These are phyloP conservation scores for Alternaria ethzedia DNA, from an alignment of 2,329 filamentous ascomycete species.

Conservation along the genomic window DNA sequence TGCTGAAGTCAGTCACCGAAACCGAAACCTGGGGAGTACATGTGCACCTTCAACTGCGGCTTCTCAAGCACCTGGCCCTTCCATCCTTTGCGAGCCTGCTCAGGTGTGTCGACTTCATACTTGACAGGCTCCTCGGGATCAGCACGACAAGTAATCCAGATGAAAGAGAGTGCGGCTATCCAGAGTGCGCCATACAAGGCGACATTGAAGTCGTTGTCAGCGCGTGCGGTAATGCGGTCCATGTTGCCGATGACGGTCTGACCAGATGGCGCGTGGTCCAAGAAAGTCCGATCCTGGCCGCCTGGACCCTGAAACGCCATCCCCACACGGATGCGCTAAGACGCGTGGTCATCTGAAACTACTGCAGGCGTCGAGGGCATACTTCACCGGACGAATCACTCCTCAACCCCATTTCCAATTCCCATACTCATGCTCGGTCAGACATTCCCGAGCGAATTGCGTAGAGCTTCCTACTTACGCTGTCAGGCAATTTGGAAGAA, in stretches of 20 bases:
- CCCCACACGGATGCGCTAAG: conserved; percentile 5
- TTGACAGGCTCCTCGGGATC: conserved; percentile 55
- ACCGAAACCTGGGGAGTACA: background rate
- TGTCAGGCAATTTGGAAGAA: conserved; percentile 5
- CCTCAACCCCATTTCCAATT: background rate
- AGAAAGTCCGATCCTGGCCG: conserved; percentile 1
- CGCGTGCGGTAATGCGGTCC: conserved; percentile 32
- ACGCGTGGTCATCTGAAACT: conserved; percentile 26
- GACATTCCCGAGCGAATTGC: conserved; percentile 6
- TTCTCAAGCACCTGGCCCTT: conserved; percentile 64
- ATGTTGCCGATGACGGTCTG: conserved; percentile 19
- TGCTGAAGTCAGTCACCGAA: conserved; percentile 32
- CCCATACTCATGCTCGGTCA: background rate
- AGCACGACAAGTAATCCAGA: conserved; percentile 35
- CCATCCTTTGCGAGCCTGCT: conserved; percentile 61
- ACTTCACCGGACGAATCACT: conserved; percentile 9
- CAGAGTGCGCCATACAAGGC: conserved; percentile 27
- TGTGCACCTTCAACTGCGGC: conserved; percentile 64
- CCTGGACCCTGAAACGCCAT: conserved; percentile 9
- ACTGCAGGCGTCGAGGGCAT: background rate
- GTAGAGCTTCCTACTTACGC: background rate
- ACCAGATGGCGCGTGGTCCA: conserved; percentile 9
- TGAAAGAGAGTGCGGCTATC: conserved; percentile 27
- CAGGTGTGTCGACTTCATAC: conserved; percentile 69
- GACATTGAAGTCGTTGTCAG: conserved; percentile 31